Conservation (phyloP, 257 asterid species). For the Petunia axillaris region DNA sequence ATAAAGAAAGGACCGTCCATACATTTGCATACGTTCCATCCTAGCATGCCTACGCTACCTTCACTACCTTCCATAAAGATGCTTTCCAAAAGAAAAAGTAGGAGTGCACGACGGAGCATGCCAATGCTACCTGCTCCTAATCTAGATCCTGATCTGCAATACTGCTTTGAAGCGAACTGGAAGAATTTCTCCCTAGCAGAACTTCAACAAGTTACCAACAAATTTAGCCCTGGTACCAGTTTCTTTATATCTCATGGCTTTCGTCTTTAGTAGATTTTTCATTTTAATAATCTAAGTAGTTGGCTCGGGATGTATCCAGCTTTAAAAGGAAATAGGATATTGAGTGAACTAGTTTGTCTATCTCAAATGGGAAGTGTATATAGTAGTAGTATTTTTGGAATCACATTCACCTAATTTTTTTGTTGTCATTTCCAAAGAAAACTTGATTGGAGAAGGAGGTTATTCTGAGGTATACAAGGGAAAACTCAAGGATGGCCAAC, state of each 20-base stretch:
- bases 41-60: constrained; percentile 68
- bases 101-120: constrained; percentile 52
- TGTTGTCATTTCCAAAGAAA: constrained; percentile 42
- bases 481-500: constrained; percentile 69
- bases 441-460: constrained; percentile 94
- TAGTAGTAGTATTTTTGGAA: not conserved
- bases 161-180: constrained; percentile 84
- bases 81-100: constrained; percentile 58
- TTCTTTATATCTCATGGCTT: not conserved
- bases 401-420: not conserved
- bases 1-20: constrained; percentile 66
- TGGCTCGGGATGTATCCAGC: not conserved
- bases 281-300: not conserved
- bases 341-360: constrained; percentile 6
- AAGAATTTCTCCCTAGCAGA: constrained; percentile 80
- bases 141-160: constrained; percentile 58
- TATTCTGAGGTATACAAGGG: constrained; percentile 96
- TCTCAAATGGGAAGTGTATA: not conserved
- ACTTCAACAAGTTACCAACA: constrained; percentile 65
- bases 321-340: not conserved
- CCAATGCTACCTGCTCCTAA: constrained; percentile 55
- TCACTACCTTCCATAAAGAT: constrained; percentile 77
- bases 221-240: constrained; percentile 65
- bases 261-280: not conserved
- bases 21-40: constrained; percentile 67